phyloP scores from a whole-genome alignment of 2,329 filamentous ascomycete species.

The Bipolaris gigantea region DNA sequence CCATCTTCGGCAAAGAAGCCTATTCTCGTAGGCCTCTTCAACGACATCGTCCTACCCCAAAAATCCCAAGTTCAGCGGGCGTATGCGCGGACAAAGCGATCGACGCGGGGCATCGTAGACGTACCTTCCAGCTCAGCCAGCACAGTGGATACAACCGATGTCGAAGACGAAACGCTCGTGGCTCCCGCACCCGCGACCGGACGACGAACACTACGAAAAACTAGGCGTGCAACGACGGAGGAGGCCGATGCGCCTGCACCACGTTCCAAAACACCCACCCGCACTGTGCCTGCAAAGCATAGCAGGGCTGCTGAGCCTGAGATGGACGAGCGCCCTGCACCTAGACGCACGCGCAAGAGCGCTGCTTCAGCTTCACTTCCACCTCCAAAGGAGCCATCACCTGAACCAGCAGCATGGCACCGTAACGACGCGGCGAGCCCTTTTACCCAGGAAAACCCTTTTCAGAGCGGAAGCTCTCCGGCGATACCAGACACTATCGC shows the following conservation, averaged over 20 bases:
- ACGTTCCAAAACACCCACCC: conserved; percentile 40
- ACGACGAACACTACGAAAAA: conserved; percentile 37
- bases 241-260: conserved; percentile 26
- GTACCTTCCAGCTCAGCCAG: conserved; percentile 67
- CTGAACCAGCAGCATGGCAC: conserved; percentile 54
- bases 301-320: conserved; percentile 44
- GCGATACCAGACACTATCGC: conserved; percentile 43
- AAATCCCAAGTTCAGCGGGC: conserved; percentile 74
- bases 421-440: conserved; percentile 59
- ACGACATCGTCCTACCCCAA: conserved; percentile 75
- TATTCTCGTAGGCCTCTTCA: conserved; percentile 82
- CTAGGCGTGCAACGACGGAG: conserved; percentile 49
- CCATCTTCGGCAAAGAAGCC: conserved; percentile 89
- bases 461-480: conserved; percentile 82
- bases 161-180: conserved; percentile 49
- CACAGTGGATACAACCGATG: conserved; percentile 58
- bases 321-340: conserved; percentile 36
- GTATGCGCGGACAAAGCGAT: conserved; percentile 78
- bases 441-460: conserved; percentile 90
- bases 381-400: conserved; percentile 47
- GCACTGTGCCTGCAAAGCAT: conserved; percentile 50
- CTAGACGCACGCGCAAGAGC: conserved; percentile 45
- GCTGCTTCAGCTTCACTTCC: conserved; percentile 40
- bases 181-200: conserved; percentile 47
- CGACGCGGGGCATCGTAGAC: conserved; percentile 79